Evolutionary conservation across 768 basidiomycete genomes (phyloP), one percentile per base, ranked within the genome.

Genomic region (Mycena haematopus): DNA sequence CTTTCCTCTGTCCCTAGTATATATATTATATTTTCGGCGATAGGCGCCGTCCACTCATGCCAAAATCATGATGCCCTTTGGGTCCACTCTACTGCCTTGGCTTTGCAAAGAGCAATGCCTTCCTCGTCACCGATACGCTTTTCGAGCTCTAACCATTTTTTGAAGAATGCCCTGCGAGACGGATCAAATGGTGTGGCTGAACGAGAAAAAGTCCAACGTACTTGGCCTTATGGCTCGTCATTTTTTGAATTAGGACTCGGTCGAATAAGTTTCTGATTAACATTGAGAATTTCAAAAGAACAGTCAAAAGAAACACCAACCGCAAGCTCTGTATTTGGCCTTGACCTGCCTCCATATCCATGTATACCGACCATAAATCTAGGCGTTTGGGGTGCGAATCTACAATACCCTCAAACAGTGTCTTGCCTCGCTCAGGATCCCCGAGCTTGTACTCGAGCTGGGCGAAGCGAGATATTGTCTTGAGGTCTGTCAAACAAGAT

Each of bases 171-270:
- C 77, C 93, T 95, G 60, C 24, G 60, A 69, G 50, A 49, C n/a
- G 36, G 49, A 56, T 56, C 69, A 38, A 63, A 29, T 6, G 29
- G 29, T 50, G 47, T n/a, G 52, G 38, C 58, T 52, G 31, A 54
- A 40, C 38, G 68, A 35, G 40, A 21, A 44, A 29, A 25, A 24
- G 24, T 47, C 10, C n/a, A 82, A 5, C 89, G 71, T 72, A 96
- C 93, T 97, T 98, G 22, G 96, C 96, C 77, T 96, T 96, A 73
- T 95, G 92, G 70, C 88, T 92, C 14, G 95, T 96, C 83, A 97
- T 90, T 72, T 97, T 98, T 24, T 88, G 80, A 11, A 85, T 76
- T 11, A 99, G 78, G 11, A 94, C 86, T 17, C 96, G 90, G 60
- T 90, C 87, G 68, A 99, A 95, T n/a, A 99, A 73, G 61, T 88